Conservation (phyloP, 1,139 yeast species). For the Kodamaea sp. region DNA sequence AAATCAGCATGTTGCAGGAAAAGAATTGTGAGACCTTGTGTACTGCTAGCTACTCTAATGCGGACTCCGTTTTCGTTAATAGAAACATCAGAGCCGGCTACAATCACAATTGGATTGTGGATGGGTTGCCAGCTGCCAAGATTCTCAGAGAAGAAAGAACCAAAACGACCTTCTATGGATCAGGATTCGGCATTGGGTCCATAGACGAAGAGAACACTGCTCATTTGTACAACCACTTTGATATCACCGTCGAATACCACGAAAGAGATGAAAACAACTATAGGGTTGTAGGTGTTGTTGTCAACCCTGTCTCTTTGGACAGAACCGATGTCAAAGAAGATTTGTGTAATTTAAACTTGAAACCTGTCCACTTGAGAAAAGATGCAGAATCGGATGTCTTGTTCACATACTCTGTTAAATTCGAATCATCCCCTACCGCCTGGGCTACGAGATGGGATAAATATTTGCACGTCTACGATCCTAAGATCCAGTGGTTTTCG, state of each 20-base stretch:
- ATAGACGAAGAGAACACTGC: constrained; percentile 50
- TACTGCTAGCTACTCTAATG: constrained; percentile 53
- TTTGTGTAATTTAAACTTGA: constrained; percentile 36
- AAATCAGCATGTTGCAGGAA: constrained; percentile 73
- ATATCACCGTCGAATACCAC: constrained; percentile 80
- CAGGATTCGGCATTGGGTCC: constrained; percentile 80
- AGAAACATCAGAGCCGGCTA: constrained; percentile 80
- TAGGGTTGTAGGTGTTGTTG: constrained; percentile 90
- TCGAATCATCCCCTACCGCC: constrained; percentile 67
- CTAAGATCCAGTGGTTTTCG: constrained; percentile 95
- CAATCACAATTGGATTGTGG: constrained; percentile 89
- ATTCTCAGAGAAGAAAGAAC: constrained; percentile 56
- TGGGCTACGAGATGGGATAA: constrained; percentile 99
- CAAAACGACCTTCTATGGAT: constrained; percentile 63
- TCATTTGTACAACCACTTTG: constrained; percentile 77
- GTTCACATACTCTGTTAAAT: constrained; percentile 52
- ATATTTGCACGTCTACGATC: constrained; percentile 87
- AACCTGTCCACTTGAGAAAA: constrained; percentile 29
- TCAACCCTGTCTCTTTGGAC: constrained; percentile 65
- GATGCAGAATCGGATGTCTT: constrained; percentile 32
- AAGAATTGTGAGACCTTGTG: constrained; percentile 70
- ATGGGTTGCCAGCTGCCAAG: constrained; percentile 91
- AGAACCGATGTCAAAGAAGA: constrained; percentile 32
- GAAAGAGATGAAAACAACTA: constrained; percentile 63
- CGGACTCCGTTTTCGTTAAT: constrained; percentile 74